These are phyloP conservation scores for Penicillium sp. DNA, from an alignment of 2,329 filamentous ascomycete genomes.

Conservation along the genomic window DNA sequence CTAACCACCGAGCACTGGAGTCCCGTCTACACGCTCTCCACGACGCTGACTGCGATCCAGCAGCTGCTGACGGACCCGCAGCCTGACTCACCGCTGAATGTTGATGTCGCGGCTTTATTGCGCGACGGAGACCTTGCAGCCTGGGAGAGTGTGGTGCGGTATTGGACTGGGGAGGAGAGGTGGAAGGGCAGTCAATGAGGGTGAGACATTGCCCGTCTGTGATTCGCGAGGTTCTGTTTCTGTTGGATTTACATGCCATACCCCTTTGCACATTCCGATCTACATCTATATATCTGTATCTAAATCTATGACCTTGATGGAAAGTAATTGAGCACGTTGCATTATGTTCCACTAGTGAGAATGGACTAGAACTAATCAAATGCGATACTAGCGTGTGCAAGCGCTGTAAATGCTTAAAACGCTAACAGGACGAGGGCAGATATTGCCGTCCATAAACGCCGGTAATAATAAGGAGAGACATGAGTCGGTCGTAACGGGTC, in stretches of 20 bases:
- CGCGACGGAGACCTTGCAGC: constrained; percentile 47
- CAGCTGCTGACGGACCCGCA: constrained; percentile 49
- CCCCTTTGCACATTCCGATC: constrained; percentile 5
- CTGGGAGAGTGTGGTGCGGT: constrained; percentile 51
- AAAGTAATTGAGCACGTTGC: not conserved
- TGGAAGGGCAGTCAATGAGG: constrained; percentile 37
- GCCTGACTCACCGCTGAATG: constrained; percentile 51
- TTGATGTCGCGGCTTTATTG: constrained; percentile 50
- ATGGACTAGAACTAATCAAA: constrained; percentile 13
- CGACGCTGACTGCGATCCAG: constrained; percentile 50
- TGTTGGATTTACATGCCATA: constrained; percentile 1
- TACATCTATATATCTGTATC: not conserved
- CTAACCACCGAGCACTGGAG: constrained; percentile 75
- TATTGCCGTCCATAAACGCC: not conserved
- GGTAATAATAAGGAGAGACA: constrained; percentile 21
- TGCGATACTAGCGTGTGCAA: constrained; percentile 6
- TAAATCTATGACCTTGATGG: not conserved
- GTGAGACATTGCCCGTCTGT: not conserved
- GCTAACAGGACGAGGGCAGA: not conserved
- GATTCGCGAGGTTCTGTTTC: not conserved
- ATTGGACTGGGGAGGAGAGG: constrained; percentile 50
- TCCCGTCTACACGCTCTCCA: constrained; percentile 74
- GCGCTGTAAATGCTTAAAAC: constrained; percentile 4
- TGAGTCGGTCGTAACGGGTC: constrained; percentile 21
- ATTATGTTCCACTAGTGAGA: constrained; percentile 5